These are phyloP conservation scores for Colletotrichum sp. DNA, from an alignment of 2,329 filamentous ascomycete genomes.

Conservation along the genomic window DNA sequence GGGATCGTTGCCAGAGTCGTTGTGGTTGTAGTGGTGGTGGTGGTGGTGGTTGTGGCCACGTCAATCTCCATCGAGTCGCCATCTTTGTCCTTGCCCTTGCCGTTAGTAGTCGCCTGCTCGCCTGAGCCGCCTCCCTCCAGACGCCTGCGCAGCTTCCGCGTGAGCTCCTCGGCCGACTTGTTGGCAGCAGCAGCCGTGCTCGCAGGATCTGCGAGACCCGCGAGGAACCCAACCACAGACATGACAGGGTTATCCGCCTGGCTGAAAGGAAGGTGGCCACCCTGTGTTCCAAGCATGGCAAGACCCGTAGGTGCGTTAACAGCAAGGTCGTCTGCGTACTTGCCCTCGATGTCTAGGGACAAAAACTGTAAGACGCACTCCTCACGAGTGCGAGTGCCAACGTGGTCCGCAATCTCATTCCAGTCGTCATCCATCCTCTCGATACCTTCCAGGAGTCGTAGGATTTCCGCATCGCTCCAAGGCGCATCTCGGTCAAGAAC, in stretches of 20 bases:
- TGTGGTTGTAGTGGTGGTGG: slow-evolving; percentile 55
- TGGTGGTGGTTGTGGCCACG: slow-evolving; percentile 46
- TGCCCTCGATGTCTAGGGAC: slow-evolving; percentile 96
- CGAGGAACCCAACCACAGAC: slow-evolving; percentile 94
- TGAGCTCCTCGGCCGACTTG: slow-evolving; percentile 86
- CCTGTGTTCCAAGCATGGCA: slow-evolving; percentile 71
- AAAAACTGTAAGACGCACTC: slow-evolving; percentile 98
- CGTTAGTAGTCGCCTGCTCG: slow-evolving; percentile 45
- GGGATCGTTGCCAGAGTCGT: slow-evolving; percentile 75
- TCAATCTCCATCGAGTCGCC: slow-evolving; percentile 71
- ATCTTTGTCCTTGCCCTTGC: slow-evolving; percentile 64
- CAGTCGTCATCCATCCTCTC: slow-evolving; percentile 97
- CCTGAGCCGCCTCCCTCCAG: slow-evolving; percentile 63
- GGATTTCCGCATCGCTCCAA: slow-evolving; percentile 89
- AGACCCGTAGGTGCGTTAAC: slow-evolving; percentile 62
- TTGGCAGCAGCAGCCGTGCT: slow-evolving; percentile 91
- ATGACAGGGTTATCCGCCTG: slow-evolving; percentile 96
- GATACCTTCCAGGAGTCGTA: slow-evolving; percentile 88
- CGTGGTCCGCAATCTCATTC: slow-evolving; percentile 90
- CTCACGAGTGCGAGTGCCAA: slow-evolving; percentile 88
- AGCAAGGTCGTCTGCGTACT: slow-evolving; percentile 79
- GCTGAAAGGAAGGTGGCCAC: slow-evolving; percentile 81
- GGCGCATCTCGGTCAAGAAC: slow-evolving; percentile 83
- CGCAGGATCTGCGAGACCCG: slow-evolving; percentile 86
- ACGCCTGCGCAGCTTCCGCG: slow-evolving; percentile 77